Conservation (phyloP, 1,284 basidiomycete genomes). For the Apiotrichum akiyoshidainum region DNA sequence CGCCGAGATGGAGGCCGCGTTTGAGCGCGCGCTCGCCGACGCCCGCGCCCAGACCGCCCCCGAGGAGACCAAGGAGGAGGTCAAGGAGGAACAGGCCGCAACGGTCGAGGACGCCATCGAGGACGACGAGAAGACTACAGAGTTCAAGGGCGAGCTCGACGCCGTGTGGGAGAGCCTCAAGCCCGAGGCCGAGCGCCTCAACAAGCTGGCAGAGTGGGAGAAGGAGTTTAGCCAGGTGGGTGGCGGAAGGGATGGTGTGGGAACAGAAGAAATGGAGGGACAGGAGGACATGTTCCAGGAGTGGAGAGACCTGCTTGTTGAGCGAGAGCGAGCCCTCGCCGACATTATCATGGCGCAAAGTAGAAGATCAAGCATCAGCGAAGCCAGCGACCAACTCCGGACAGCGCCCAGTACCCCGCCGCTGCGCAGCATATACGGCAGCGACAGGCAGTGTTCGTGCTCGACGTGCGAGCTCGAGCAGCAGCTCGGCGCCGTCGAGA, state of each 20-base stretch:
- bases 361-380: conserved; percentile 1
- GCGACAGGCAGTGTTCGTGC: conserved; percentile 3
- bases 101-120: conserved; percentile 29
- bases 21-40: conserved; percentile 71
- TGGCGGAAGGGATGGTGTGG: conserved; percentile 1
- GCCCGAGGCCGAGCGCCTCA: conserved; percentile 52
- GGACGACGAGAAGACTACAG: conserved; percentile 22
- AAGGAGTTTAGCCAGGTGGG: conserved; percentile 71
- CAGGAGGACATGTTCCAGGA: conserved; percentile 4
- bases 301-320: not conserved
- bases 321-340: not conserved
- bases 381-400: conserved; percentile 3
- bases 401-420: not conserved
- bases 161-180: conserved; percentile 51
- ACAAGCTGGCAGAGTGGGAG: conserved; percentile 81
- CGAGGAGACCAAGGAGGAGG: conserved; percentile 20
- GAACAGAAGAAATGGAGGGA: not conserved
- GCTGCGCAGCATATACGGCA: not conserved
- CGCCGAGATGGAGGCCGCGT: conserved; percentile 64
- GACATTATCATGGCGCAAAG: not conserved
- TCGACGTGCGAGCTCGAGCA: conserved; percentile 5
- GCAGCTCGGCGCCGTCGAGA: conserved; percentile 3
- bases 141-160: conserved; percentile 52
- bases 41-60: conserved; percentile 50
- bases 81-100: conserved; percentile 54